Percentiles rank a stretch among this genome's conserved stretches.
phyloP scores from a whole-genome alignment of 345 rosid genomes.

The Eucalyptus fibrosa region DNA sequence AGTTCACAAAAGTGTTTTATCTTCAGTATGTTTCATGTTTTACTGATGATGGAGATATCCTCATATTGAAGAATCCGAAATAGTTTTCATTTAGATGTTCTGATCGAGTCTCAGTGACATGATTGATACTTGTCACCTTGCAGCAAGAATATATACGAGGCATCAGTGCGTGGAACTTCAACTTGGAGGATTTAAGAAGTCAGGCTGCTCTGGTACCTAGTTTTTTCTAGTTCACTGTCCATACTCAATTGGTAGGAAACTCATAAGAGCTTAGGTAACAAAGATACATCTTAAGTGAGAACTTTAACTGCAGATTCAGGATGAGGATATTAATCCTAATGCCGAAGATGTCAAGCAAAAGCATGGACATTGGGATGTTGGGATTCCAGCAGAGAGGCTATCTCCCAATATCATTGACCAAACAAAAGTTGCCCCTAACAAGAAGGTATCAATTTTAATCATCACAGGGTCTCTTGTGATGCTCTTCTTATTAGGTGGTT shows the following conservation, averaged over 20 bases:
- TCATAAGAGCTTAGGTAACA: neutral
- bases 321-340: conserved; percentile 39
- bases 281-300: neutral
- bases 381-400: conserved; percentile 7
- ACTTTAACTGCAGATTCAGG: conserved; percentile 54
- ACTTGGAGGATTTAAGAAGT: conserved; percentile 85
- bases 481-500: neutral
- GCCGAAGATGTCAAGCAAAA: conserved; percentile 35
- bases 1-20: neutral
- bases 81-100: neutral
- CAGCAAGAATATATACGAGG: conserved; percentile 97
- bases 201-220: conserved; percentile 88
- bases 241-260: neutral
- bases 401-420: conserved; percentile 33
- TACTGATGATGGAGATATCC: neutral
- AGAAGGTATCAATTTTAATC: conserved; percentile 28
- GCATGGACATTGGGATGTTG: conserved; percentile 7
- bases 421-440: conserved; percentile 37
- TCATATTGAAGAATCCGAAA: neutral
- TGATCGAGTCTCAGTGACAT: neutral
- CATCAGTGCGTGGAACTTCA: conserved; percentile 95
- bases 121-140: conserved; percentile 5
- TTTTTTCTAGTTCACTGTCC: neutral
- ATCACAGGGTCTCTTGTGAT: neutral
- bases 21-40: neutral